These are phyloP conservation scores for Cucurbita pepo DNA, from an alignment of 306 rosid genomes.

Conservation along the genomic window DNA sequence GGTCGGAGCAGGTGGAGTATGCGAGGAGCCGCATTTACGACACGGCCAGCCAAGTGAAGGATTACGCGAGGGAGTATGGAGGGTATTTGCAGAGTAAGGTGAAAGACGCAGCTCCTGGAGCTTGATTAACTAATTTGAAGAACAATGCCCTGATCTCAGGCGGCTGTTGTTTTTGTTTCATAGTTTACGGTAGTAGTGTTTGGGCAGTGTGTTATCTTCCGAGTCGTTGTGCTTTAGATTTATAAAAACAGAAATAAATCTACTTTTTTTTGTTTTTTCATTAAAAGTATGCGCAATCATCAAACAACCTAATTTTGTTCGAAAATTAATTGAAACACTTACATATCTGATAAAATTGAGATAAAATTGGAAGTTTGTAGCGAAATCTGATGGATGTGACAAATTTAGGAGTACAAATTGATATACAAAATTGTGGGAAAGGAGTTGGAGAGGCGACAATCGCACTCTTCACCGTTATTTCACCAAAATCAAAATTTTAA, in stretches of 20 bases:
- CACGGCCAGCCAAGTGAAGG: conserved; percentile 75
- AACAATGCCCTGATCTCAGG: not conserved
- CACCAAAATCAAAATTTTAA: not conserved
- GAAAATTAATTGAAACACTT: too few relatives aligned
- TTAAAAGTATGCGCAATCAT: too few relatives aligned
- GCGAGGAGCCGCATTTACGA: conserved; percentile 59
- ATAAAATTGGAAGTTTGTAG: too few relatives aligned
- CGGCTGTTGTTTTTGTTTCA: not conserved
- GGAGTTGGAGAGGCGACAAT: not conserved
- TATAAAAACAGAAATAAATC: not conserved
- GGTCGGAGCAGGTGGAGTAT: conserved; percentile 56
- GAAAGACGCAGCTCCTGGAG: conserved; percentile 85
- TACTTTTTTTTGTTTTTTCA: too few relatives aligned
- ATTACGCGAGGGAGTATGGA: conserved; percentile 72
- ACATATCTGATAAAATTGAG: too few relatives aligned
- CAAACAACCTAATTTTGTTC: too few relatives aligned
- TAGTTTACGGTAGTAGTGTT: too few relatives aligned
- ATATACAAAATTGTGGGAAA: not conserved
- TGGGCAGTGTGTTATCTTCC: too few relatives aligned
- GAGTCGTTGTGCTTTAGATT: not conserved
- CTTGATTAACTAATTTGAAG: conserved; percentile 11
- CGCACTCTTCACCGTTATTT: not conserved
- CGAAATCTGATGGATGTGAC: too few relatives aligned
- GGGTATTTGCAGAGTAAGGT: conserved; percentile 63
- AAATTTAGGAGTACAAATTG: too few relatives aligned